Evolutionary conservation across 2,329 filamentous ascomycete species (phyloP).

Genomic region (Arthrobotrys conoides): DNA sequence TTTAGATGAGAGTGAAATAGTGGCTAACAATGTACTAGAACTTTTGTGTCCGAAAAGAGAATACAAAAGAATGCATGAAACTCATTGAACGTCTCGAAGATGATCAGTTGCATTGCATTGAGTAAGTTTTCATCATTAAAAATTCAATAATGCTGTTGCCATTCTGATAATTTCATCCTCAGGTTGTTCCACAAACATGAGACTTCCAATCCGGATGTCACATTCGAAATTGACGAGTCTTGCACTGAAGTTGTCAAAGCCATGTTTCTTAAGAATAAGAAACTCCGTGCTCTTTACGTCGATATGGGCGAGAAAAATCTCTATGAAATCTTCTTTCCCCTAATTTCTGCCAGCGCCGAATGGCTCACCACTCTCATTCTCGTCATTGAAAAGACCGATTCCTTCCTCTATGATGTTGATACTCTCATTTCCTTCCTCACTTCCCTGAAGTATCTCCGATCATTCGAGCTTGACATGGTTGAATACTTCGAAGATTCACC

Average conservation of each 20-base stretch:
- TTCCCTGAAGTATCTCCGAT: constrained; percentile 31
- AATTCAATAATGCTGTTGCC: not conserved
- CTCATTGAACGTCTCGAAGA: constrained; percentile 40
- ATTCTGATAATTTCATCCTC: not conserved
- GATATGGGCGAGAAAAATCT: constrained; percentile 55
- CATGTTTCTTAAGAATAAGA: constrained; percentile 57
- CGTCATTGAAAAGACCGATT: constrained; percentile 46
- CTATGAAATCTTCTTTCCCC: constrained; percentile 58
- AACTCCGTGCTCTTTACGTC: constrained; percentile 54
- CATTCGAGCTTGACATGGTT: constrained; percentile 55
- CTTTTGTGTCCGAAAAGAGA: constrained; percentile 48
- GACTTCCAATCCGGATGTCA: not conserved
- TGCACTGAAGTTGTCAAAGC: constrained; percentile 57
- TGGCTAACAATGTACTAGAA: constrained; percentile 22
- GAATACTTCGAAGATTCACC: constrained; percentile 58
- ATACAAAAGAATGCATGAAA: constrained; percentile 53
- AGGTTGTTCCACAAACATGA: constrained; percentile 15
- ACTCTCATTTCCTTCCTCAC: constrained; percentile 32
- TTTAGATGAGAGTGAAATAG: not conserved
- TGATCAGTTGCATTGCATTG: constrained; percentile 55
- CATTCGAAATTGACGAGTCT: not conserved
- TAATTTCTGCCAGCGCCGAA: constrained; percentile 34
- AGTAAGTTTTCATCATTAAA: constrained; percentile 12
- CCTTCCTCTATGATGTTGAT: constrained; percentile 47
- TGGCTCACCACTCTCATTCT: constrained; percentile 53